A percentile compares a stretch with the other conserved stretches of the same genome.
phyloP scores from a whole-genome alignment of 306 rosid species.

The Castanopsis chinensis region DNA sequence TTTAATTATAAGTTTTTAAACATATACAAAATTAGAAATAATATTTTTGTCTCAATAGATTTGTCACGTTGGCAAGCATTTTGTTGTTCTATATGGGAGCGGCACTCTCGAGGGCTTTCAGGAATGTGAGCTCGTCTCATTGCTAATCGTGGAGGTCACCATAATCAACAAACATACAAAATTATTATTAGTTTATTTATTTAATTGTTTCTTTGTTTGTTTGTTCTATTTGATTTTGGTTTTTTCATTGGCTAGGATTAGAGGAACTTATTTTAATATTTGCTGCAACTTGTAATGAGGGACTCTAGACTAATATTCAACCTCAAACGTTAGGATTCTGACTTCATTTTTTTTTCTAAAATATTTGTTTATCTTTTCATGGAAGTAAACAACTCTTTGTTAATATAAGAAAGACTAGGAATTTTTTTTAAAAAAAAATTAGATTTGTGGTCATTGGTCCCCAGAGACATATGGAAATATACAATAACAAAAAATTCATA shows the following conservation, averaged over 20 bases:
- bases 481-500: not conserved
- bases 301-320: constrained; percentile 34
- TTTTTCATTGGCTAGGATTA: constrained; percentile 12
- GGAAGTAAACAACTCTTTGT: constrained; percentile 13
- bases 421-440: not conserved
- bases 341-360: constrained; percentile 1
- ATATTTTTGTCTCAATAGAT: constrained; percentile 13
- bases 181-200: constrained; percentile 5
- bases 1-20: not conserved
- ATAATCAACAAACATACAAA: constrained; percentile 10
- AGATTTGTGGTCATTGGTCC: not conserved
- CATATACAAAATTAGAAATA: constrained; percentile 10
- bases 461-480: not conserved
- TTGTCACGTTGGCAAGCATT: constrained; percentile 28
- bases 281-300: constrained; percentile 38
- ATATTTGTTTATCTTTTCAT: not conserved
- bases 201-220: not conserved
- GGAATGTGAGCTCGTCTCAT: constrained; percentile 16
- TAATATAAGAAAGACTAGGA: not conserved
- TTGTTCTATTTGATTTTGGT: not conserved
- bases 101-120: constrained; percentile 24
- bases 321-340: constrained; percentile 13
- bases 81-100: not conserved
- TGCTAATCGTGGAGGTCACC: constrained; percentile 33
- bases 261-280: constrained; percentile 17